phyloP scores from a whole-genome alignment of 2,329 filamentous ascomycete genomes.

The Botrytis tulipae region DNA sequence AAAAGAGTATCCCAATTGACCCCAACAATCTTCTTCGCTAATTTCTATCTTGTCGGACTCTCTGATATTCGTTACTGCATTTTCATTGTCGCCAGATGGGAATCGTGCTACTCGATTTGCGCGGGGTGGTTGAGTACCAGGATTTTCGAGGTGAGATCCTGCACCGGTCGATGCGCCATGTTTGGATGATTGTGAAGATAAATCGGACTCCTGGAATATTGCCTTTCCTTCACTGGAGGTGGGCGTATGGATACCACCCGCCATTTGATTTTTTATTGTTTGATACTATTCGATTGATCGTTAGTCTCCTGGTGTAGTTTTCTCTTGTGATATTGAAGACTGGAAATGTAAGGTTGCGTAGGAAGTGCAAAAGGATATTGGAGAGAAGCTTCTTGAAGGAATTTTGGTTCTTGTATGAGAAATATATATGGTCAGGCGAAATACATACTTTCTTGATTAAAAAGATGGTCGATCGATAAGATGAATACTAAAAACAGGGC shows the following conservation, averaged over 20 bases:
- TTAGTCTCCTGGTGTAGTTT: not conserved
- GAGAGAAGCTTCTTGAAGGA: not conserved
- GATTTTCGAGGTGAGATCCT: not conserved
- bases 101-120: not conserved
- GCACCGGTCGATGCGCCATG: not conserved
- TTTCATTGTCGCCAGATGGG: not conserved
- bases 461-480: not conserved
- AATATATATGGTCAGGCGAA: not conserved
- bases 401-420: not conserved
- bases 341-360: not conserved
- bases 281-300: not conserved
- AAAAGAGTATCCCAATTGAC: conserved; percentile 63
- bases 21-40: conserved; percentile 60
- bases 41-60: conserved; percentile 40
- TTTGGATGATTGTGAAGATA: conserved; percentile 1
- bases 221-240: not conserved
- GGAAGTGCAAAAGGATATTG: not conserved
- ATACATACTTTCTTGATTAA: not conserved
- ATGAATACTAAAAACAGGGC: not conserved
- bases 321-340: not conserved
- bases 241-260: not conserved
- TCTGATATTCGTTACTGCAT: not conserved
- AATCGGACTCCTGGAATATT: not conserved
- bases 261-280: conserved; percentile 9
- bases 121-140: not conserved